These are phyloP conservation scores for Scedosporium apiospermum DNA, from an alignment of 2,329 filamentous ascomycete species.

Conservation along the genomic window DNA sequence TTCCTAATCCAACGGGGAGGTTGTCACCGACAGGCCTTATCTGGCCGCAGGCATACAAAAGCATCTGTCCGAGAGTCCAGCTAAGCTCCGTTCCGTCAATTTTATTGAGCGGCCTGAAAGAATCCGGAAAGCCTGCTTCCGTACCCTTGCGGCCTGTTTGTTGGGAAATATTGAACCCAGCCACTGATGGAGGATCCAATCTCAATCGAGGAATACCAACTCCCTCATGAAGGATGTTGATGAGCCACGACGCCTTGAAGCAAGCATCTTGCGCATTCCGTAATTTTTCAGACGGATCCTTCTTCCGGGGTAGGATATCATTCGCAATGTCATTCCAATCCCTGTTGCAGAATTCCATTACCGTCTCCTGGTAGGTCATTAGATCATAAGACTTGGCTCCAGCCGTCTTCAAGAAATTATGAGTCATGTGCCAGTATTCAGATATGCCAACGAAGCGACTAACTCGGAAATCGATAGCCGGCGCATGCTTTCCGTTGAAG, in stretches of 20 bases:
- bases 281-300: constrained; percentile 66
- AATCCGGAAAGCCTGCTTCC: constrained; percentile 65
- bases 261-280: constrained; percentile 79
- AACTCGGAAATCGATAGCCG: constrained; percentile 90
- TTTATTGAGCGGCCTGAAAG: constrained; percentile 89
- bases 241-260: constrained; percentile 97
- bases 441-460: constrained; percentile 98
- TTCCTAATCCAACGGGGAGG: constrained; percentile 85
- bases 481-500: constrained; percentile 83
- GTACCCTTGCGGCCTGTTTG: constrained; percentile 59
- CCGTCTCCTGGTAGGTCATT: constrained; percentile 75
- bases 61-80: constrained; percentile 95
- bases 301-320: constrained; percentile 56
- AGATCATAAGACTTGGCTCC: constrained; percentile 65
- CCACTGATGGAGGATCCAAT: constrained; percentile 45
- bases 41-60: constrained; percentile 87
- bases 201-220: constrained; percentile 86
- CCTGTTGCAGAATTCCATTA: constrained; percentile 74
- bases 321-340: constrained; percentile 70
- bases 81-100: constrained; percentile 87
- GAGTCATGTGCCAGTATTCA: constrained; percentile 98
- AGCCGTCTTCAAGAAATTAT: constrained; percentile 80
- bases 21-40: constrained; percentile 52
- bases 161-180: constrained; percentile 61
- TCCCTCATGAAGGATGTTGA: constrained; percentile 91